Base-by-base conservation (phyloP, 2,329 filamentous ascomycete genomes). In the Exophiala alcalophila region DNA sequence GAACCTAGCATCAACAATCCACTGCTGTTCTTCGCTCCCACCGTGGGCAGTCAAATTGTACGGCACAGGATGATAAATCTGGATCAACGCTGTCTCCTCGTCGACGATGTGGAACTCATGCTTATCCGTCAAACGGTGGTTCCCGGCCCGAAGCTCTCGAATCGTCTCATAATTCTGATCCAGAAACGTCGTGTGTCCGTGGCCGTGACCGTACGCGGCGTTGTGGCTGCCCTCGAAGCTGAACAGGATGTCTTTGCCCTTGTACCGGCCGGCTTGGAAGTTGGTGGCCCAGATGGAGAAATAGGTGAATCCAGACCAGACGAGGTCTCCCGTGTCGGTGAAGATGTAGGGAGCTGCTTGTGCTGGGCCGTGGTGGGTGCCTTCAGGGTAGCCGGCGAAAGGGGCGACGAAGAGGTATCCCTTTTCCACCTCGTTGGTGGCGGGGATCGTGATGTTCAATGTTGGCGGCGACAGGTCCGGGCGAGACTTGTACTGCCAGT, bases 151-250 rank as follows among this genome's bases (percentile, higher is more conserved):
- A 4, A 80, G 61, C 53, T 76, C 72, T 2, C 68, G 66, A 36
- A 78, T 69, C 0, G 70, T 74, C 58, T 78, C 70, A 51, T 80
- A 80, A 32, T 72, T 65, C 55, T 74, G 65, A 44, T 78, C 65
- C 47, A 80, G 42, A 19, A 80, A 67, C 0, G 71, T 75, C 16
- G 69, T 66, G 49, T 77, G 73, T 1, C 76, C 76, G 46, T 77
- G 72, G 0, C 74, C 74, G 52, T 76, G 73, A 2, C 46, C 46
- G 23, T 44, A 41, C 2, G 46, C 46, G n/a, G 35, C 41, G 19
- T 44, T 44, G 27, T 44, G 41, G 16, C 41, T 45, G 2, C 42
- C 42, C 21, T 41, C 40, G 15, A 43, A 49, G 31, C 40, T 41
- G 36, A 46, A 45, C 15, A 49, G 46, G n/a, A 49, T 40, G 15